Conservation (phyloP, 768 basidiomycete species). For the Auriscalpium microsporum region DNA sequence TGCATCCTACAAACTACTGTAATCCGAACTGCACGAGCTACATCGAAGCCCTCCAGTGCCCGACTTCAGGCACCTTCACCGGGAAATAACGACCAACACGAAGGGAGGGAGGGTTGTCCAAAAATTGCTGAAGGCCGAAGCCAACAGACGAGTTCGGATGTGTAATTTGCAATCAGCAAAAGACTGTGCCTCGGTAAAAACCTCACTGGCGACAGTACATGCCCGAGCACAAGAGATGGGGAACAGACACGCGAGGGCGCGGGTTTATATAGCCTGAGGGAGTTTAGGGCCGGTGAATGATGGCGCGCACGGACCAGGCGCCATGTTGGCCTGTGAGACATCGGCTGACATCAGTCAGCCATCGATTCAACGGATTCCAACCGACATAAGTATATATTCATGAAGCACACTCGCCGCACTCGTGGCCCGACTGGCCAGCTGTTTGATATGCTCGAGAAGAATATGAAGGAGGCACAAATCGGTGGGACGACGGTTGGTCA, state of each 20-base stretch:
- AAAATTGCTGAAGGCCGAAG: conserved; percentile 91
- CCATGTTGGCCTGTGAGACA: neutral
- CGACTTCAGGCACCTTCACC: neutral
- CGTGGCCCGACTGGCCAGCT: too few species aligned
- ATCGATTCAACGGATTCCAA: too few species aligned
- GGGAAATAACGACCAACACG: neutral
- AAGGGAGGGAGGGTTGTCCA: conserved; percentile 39
- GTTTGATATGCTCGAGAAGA: too few species aligned
- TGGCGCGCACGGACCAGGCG: conserved; percentile 1
- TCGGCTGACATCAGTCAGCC: too few species aligned
- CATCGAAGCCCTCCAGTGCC: too few species aligned
- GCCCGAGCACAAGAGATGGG: conserved; percentile 75
- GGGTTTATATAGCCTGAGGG: conserved; percentile 24
- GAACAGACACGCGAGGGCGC: conserved; percentile 11
- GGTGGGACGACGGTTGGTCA: too few species aligned
- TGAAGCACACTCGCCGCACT: too few species aligned
- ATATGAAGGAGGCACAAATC: too few species aligned
- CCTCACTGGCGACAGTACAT: conserved; percentile 94
- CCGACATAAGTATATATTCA: too few species aligned
- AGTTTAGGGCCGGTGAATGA: conserved; percentile 12
- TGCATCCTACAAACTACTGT: neutral
- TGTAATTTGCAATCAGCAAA: conserved; percentile 98
- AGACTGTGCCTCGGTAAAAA: conserved; percentile 90
- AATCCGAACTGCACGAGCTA: neutral
- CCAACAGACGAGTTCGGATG: conserved; percentile 90